Evolutionary conservation across 176 grass and related monocot species (phyloP).

Genomic region (Triticum urartu): DNA sequence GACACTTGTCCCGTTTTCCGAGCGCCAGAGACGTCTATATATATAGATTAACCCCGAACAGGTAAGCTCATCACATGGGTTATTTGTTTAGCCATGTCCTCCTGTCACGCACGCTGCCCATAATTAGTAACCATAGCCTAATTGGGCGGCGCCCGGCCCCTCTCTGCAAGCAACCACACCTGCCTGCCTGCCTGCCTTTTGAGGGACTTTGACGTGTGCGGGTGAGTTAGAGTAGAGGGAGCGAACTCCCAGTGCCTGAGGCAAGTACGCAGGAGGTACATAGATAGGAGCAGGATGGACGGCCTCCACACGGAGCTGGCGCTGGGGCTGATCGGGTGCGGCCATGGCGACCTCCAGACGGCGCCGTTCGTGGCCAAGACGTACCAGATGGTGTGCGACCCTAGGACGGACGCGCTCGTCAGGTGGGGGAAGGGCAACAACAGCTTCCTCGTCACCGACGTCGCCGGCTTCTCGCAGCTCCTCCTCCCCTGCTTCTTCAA

Average conservation of each 20-base stretch:
- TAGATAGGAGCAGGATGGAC: slow-evolving; percentile 24
- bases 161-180: slow-evolving; percentile 7
- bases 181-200: slow-evolving; percentile 8
- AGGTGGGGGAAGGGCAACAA: slow-evolving; percentile 56
- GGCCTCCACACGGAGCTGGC: slow-evolving; percentile 48
- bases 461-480: slow-evolving; percentile 56
- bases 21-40: background rate
- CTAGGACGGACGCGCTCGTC: slow-evolving; percentile 50
- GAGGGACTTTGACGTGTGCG: slow-evolving; percentile 36
- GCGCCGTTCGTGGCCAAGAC: slow-evolving; percentile 76
- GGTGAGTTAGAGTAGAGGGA: background rate
- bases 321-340: slow-evolving; percentile 40
- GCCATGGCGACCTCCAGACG: slow-evolving; percentile 20
- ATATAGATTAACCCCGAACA: background rate
- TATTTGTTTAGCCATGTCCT: slow-evolving; percentile 35
- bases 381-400: slow-evolving; percentile 83
- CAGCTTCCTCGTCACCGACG: slow-evolving; percentile 69
- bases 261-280: too few species aligned
- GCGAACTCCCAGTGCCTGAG: background rate
- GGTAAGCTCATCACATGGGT: background rate
- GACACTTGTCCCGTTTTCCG: slow-evolving; percentile 28
- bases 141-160: background rate
- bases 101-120: slow-evolving; percentile 24
- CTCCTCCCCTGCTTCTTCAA: slow-evolving; percentile 83
- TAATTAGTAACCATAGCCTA: slow-evolving; percentile 13